Evolutionary conservation across 805 yeast genomes (phyloP).

Genomic region (Nakazawaea wickerhamii): DNA sequence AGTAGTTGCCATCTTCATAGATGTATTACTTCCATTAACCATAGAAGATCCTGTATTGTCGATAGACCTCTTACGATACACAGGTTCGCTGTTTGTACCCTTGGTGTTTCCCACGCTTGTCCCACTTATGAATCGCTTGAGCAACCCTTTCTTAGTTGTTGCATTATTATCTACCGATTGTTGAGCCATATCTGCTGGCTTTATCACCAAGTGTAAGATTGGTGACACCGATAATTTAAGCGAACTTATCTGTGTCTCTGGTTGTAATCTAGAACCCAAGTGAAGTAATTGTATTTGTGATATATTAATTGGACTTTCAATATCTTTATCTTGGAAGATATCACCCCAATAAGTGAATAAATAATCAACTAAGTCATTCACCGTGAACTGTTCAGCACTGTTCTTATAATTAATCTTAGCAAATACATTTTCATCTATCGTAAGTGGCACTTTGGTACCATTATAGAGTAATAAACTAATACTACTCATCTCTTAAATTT

Average conservation of each 20-base stretch:
- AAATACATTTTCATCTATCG: slow-evolving; percentile 14
- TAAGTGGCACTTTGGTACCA: slow-evolving; percentile 19
- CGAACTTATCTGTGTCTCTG: slow-evolving; percentile 18
- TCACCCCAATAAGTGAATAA: slow-evolving; percentile 22
- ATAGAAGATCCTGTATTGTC: not conserved
- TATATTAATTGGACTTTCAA: slow-evolving; percentile 15
- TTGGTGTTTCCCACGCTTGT: slow-evolving; percentile 1
- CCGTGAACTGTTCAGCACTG: slow-evolving; percentile 14
- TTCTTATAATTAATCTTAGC: slow-evolving; percentile 13
- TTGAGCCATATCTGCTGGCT: slow-evolving; percentile 20
- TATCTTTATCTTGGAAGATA: slow-evolving; percentile 14
- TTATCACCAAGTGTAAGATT: slow-evolving; percentile 25
- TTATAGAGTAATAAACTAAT: slow-evolving; percentile 19
- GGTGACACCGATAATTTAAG: slow-evolving; percentile 22
- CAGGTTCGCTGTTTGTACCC: slow-evolving; percentile 1
- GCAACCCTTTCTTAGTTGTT: not conserved
- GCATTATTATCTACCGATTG: not conserved
- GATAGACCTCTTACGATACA: not conserved
- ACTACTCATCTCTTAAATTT: not conserved
- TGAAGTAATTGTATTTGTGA: slow-evolving; percentile 28
- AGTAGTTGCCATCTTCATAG: not conserved
- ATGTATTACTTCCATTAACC: not conserved
- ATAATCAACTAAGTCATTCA: slow-evolving; percentile 25
- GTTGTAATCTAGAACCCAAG: slow-evolving; percentile 25
- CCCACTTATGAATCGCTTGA: slow-evolving; percentile 7